Percentiles rank a stretch among this genome's conserved stretches.
Evolutionary conservation across 1,284 basidiomycete genomes (phyloP).

Genomic region (Cryptococcus sp.): DNA sequence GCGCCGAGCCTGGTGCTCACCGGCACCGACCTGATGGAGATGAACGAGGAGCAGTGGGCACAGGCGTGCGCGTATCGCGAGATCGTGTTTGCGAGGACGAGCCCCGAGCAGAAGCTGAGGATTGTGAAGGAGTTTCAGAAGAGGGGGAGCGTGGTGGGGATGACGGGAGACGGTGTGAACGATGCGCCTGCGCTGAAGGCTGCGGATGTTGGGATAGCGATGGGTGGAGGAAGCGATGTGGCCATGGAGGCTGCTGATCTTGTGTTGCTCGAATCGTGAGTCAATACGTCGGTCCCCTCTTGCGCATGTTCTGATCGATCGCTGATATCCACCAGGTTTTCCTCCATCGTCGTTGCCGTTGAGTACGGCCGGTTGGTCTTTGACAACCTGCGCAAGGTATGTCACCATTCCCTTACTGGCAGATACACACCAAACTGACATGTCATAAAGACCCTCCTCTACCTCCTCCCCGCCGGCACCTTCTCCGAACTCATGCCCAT

Average conservation of each 20-base stretch:
- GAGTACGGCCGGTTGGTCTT: conserved; percentile 63
- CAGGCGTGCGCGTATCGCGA: conserved; percentile 59
- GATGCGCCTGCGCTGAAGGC: conserved; percentile 61
- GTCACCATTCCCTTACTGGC: background rate
- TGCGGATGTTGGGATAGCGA: conserved; percentile 54
- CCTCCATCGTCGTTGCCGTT: conserved; percentile 51
- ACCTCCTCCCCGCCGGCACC: conserved; percentile 50
- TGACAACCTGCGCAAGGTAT: conserved; percentile 60
- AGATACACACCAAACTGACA: background rate
- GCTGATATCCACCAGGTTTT: conserved; percentile 31
- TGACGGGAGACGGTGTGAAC: conserved; percentile 67
- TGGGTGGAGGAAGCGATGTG: conserved; percentile 52
- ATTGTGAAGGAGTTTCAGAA: conserved; percentile 64
- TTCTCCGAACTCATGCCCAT: conserved; percentile 69
- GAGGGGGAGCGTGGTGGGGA: conserved; percentile 57
- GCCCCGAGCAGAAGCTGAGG: conserved; percentile 67
- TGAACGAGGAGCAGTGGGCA: conserved; percentile 56
- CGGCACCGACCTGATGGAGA: conserved; percentile 56
- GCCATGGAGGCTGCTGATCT: conserved; percentile 51
- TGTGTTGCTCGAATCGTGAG: conserved; percentile 43
- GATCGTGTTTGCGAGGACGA: conserved; percentile 69
- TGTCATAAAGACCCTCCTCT: conserved; percentile 38
- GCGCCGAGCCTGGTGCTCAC: conserved; percentile 51
- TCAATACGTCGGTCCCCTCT: background rate
- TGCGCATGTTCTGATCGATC: background rate